Percentiles rank a stretch among this genome's conserved stretches.
Conservation (phyloP, 2,329 filamentous ascomycete species). For the Lasiodiplodia sp. region DNA sequence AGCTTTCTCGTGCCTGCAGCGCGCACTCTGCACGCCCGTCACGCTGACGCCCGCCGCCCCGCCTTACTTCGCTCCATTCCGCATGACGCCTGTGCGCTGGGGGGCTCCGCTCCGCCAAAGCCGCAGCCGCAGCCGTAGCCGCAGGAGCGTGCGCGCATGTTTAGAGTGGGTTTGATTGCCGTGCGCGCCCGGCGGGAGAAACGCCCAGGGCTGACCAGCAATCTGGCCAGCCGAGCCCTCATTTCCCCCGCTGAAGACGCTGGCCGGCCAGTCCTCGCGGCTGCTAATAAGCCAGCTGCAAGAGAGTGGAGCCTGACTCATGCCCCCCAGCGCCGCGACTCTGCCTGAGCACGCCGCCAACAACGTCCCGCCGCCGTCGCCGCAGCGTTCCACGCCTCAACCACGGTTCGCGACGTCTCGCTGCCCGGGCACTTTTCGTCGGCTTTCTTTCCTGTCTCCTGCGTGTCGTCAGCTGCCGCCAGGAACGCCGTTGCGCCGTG, state of each 20-base stretch:
- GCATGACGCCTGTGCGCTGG: constrained; percentile 11
- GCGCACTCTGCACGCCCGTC: background rate
- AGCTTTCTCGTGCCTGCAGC: constrained; percentile 15
- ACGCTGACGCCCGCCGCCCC: background rate
- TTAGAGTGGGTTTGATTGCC: constrained; percentile 17
- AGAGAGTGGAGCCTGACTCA: constrained; percentile 18
- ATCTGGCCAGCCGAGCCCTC: constrained; percentile 17
- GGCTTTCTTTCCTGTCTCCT: constrained; percentile 18
- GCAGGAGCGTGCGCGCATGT: constrained; percentile 5
- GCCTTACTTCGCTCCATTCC: constrained; percentile 23
- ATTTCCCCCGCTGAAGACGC: constrained; percentile 21
- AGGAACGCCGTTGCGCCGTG: constrained; percentile 23
- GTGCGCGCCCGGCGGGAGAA: constrained; percentile 1
- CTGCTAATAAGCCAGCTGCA: background rate
- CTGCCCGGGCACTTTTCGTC: background rate
- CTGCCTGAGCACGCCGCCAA: background rate
- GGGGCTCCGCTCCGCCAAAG: constrained; percentile 14
- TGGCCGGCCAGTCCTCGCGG: constrained; percentile 13
- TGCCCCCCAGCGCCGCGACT: background rate
- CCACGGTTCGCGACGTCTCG: constrained; percentile 7
- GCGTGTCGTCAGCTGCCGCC: constrained; percentile 13
- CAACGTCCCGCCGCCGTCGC: constrained; percentile 13
- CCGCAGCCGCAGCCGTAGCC: background rate
- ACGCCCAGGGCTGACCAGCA: background rate
- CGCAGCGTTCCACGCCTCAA: background rate